Evolutionary conservation across 306 rosid genomes (phyloP), one percentile per base, ranked within the genome.

Genomic region (Sechiopsis laciniata): DNA sequence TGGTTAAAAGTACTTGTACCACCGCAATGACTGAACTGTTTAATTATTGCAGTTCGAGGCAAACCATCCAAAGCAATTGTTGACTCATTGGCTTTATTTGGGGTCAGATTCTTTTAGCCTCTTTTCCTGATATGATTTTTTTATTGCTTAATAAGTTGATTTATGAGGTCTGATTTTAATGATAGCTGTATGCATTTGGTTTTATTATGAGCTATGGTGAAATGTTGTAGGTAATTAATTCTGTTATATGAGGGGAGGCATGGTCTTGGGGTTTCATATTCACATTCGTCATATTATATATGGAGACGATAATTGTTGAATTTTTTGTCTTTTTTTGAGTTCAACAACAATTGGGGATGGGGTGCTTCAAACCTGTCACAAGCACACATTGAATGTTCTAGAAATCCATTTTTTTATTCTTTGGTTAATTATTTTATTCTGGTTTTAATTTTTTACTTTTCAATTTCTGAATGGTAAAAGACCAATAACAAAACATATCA

Each of bases 61-160:
- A 94, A 89, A 75, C 97, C 97, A 45, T 94, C 98, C 21, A 87
- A 90, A 87, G 83, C 86, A 14, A 74, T 90, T 77, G 98, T 94
- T 79, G 97, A 90, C 83, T 87, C 95, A 40, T 89, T 90, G 89
- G 98, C 98, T 81, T 79, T 90, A 82, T 94, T 94, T 82, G 98
- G 97, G 98, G 98, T 94, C 74, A 87, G 85, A 78, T 86, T 89
- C 87, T 78, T 73, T 32, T 50, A 21, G 46, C 76, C 81, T 74
- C 24, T 74, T 79, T 71, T 76, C 80, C 74, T 21, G 73, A 21
- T 77, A 55, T 9, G 57, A 74, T 48, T 60, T 62, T 10, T 74
- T 59, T 26, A 26, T 26, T 26, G 29, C 29, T 26, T 26, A 26
- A 26, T 26, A 26, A 26, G 73, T 16, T 46, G 72, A 20, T 17